These are phyloP conservation scores for Candolleomyces eurysporus DNA, from an alignment of 768 basidiomycete species.

Conservation along the genomic window DNA sequence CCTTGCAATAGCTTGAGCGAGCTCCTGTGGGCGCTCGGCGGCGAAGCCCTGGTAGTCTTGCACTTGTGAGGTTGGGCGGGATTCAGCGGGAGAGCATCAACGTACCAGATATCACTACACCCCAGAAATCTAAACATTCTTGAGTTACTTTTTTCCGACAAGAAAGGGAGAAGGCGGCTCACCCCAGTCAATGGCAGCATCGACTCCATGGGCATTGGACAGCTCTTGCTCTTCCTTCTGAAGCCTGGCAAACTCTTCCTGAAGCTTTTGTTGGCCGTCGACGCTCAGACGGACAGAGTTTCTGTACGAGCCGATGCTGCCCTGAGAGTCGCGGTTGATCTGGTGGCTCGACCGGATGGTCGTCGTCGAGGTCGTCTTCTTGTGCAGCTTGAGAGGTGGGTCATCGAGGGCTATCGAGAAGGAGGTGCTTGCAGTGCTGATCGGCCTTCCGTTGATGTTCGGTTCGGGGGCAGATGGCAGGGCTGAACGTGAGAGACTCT, in stretches of 20 bases:
- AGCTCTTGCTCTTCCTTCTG: constrained; percentile 54
- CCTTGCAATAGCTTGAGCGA: constrained; percentile 86
- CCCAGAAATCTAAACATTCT: constrained; percentile 80
- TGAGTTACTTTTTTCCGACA: background rate
- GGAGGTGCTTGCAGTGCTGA: constrained; percentile 7
- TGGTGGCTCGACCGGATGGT: constrained; percentile 54
- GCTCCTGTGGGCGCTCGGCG: constrained; percentile 66
- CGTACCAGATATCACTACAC: constrained; percentile 82
- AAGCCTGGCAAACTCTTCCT: constrained; percentile 71
- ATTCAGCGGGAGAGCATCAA: background rate
- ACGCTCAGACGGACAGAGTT: constrained; percentile 31
- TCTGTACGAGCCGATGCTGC: constrained; percentile 36
- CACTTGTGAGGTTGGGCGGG: constrained; percentile 1
- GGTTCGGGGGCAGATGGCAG: background rate
- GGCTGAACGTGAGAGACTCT: background rate
- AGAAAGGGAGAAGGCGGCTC: constrained; percentile 19
- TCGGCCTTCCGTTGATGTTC: constrained; percentile 10
- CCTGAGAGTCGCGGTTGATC: constrained; percentile 37
- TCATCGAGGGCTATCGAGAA: constrained; percentile 10
- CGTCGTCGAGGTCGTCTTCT: constrained; percentile 60
- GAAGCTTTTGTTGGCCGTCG: constrained; percentile 68
- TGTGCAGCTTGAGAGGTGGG: constrained; percentile 38
- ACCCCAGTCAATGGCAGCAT: constrained; percentile 76
- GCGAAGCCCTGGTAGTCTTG: constrained; percentile 90
- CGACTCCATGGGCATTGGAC: constrained; percentile 26